Percentiles rank a stretch among this genome's conserved stretches.
Conservation (phyloP, 2,329 filamentous ascomycete species). For the Aspergillus fijiensis region DNA sequence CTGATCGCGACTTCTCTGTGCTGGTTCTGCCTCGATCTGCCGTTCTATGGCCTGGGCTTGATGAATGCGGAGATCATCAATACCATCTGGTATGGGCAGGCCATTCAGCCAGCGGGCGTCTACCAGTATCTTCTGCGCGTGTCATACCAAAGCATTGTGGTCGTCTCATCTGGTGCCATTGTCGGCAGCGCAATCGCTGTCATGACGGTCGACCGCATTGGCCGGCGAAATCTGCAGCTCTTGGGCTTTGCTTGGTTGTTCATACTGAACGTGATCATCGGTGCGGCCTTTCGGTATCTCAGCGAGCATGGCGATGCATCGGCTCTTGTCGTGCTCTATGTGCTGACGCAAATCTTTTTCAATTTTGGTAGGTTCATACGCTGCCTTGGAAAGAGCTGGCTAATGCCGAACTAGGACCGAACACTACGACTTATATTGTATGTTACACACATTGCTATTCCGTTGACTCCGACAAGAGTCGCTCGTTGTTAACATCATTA, state of each 20-base stretch:
- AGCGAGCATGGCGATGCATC: conserved; percentile 3
- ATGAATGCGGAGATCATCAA: conserved; percentile 27
- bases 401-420: conserved; percentile 15
- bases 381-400: background rate
- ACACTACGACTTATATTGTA: conserved; percentile 34
- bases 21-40: conserved; percentile 54
- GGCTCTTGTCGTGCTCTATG: conserved; percentile 37
- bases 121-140: conserved; percentile 25
- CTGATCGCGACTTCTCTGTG: conserved; percentile 43
- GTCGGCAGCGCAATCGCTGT: conserved; percentile 35
- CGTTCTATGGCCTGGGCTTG: conserved; percentile 53
- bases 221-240: conserved; percentile 36
- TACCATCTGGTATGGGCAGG: conserved; percentile 23
- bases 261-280: conserved; percentile 23
- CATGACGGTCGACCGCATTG: conserved; percentile 31
- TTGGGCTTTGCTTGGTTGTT: conserved; percentile 37
- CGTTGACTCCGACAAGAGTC: too few relatives aligned
- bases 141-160: conserved; percentile 27
- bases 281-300: conserved; percentile 9
- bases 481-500: too few relatives aligned
- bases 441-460: background rate
- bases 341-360: conserved; percentile 43
- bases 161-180: conserved; percentile 35
- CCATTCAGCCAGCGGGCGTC: conserved; percentile 24
- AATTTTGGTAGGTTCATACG: conserved; percentile 33